Evolutionary conservation across 106 monocot species (phyloP).

Genomic region (Platanthera guangdongensis): DNA sequence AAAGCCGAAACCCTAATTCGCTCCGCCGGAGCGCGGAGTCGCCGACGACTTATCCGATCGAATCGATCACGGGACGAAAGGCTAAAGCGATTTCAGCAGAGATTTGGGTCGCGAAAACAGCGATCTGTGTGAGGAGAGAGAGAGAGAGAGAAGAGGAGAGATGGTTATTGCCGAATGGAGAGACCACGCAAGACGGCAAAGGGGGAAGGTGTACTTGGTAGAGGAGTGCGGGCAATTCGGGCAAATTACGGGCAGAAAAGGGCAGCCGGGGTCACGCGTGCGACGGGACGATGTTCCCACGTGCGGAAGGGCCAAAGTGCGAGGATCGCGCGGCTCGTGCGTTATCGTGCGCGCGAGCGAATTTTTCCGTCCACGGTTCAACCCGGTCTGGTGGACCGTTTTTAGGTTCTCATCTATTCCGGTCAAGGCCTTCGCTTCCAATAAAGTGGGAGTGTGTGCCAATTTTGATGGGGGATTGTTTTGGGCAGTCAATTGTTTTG

Average conservation of each 20-base stretch:
- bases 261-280: not conserved
- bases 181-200: slow-evolving; percentile 16
- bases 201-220: slow-evolving; percentile 11
- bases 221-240: slow-evolving; percentile 6
- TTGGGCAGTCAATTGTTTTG: too few relatives aligned
- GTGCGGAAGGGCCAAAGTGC: not conserved
- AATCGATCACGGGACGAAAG: slow-evolving; percentile 4
- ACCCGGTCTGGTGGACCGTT: too few relatives aligned
- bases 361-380: too few relatives aligned
- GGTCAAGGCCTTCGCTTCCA: too few relatives aligned
- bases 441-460: too few relatives aligned
- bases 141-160: slow-evolving; percentile 15
- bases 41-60: not conserved
- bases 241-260: slow-evolving; percentile 1
- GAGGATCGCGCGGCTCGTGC: not conserved
- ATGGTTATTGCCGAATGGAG: slow-evolving; percentile 1
- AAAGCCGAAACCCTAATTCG: slow-evolving; percentile 19
- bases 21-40: too few relatives aligned
- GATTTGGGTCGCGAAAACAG: slow-evolving; percentile 14
- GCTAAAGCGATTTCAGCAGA: slow-evolving; percentile 13
- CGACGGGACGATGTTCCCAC: not conserved
- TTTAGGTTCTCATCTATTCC: too few relatives aligned
- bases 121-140: slow-evolving; percentile 13
- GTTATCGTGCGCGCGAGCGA: too few relatives aligned
- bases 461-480: too few relatives aligned